A percentile compares a stretch with the other conserved stretches of the same genome.
These are phyloP conservation scores for Trichoderma sp. DNA, from an alignment of 2,329 filamentous ascomycete species.

Conservation along the genomic window DNA sequence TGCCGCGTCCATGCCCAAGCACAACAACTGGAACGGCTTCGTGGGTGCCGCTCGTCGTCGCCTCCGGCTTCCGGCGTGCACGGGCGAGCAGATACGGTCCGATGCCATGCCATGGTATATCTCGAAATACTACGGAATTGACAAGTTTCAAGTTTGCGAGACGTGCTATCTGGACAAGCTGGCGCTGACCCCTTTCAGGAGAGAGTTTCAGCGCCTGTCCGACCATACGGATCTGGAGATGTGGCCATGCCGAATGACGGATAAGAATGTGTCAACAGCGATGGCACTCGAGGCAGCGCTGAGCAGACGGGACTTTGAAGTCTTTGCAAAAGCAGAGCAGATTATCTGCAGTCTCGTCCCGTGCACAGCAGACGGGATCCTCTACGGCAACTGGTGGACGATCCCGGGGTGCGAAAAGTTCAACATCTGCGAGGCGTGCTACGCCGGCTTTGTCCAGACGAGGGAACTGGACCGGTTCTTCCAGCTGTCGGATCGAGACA, in stretches of 20 bases:
- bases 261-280: conserved; percentile 31
- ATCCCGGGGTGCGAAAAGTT: conserved; percentile 32
- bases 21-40: conserved; percentile 40
- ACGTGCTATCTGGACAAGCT: conserved; percentile 42
- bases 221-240: conserved; percentile 5
- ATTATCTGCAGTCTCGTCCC: conserved; percentile 32
- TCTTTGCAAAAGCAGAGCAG: conserved; percentile 35
- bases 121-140: conserved; percentile 30
- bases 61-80: conserved; percentile 36
- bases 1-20: conserved; percentile 29
- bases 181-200: conserved; percentile 36
- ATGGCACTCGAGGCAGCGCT: conserved; percentile 36
- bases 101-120: conserved; percentile 37
- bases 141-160: conserved; percentile 39
- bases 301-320: conserved; percentile 33
- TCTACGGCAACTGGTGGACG: conserved; percentile 42
- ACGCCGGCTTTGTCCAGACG: conserved; percentile 37
- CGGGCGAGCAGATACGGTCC: conserved; percentile 33
- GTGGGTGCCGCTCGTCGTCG: conserved; percentile 32
- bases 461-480: conserved; percentile 37
- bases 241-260: conserved; percentile 36
- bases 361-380: conserved; percentile 37
- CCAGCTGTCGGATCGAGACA: conserved; percentile 31
- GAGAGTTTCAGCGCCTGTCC: conserved; percentile 34
- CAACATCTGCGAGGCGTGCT: conserved; percentile 42